A percentile compares a stretch with the other conserved stretches of the same genome.
Conservation (phyloP, 2,329 filamentous ascomycete species). For the Sclerotinia nivalis region DNA sequence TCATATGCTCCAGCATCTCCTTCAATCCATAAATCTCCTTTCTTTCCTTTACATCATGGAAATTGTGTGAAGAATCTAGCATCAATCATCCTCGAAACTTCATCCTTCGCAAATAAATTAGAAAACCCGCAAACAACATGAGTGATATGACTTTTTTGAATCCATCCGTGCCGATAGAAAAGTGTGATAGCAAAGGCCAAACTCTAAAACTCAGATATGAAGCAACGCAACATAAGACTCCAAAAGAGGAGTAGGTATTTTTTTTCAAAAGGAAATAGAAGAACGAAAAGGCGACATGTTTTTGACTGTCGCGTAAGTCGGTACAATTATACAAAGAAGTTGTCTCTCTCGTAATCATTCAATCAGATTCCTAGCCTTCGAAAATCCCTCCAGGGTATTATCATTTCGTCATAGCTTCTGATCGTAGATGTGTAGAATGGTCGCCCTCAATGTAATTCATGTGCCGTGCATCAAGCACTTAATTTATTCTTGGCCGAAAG, state of each 20-base stretch:
- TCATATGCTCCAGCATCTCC: slow-evolving; percentile 22
- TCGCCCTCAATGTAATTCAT: slow-evolving; percentile 34
- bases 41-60: slow-evolving; percentile 21
- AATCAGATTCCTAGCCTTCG: slow-evolving; percentile 40
- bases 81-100: slow-evolving; percentile 25
- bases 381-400: slow-evolving; percentile 38
- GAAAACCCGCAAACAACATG: slow-evolving; percentile 9
- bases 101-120: slow-evolving; percentile 20
- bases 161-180: slow-evolving; percentile 8
- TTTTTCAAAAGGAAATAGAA: slow-evolving; percentile 19
- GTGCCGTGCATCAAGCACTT: slow-evolving; percentile 32
- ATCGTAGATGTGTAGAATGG: slow-evolving; percentile 35
- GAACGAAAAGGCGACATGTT: slow-evolving; percentile 16
- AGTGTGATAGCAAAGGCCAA: slow-evolving; percentile 16
- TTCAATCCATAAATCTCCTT: slow-evolving; percentile 19
- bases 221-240: slow-evolving; percentile 22
- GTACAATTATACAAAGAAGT: slow-evolving; percentile 39
- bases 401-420: slow-evolving; percentile 34
- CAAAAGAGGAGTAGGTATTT: slow-evolving; percentile 22
- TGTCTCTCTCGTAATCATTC: slow-evolving; percentile 36
- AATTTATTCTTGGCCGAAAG: slow-evolving; percentile 54
- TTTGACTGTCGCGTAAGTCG: not conserved
- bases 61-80: slow-evolving; percentile 13
- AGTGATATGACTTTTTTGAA: slow-evolving; percentile 11
- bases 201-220: slow-evolving; percentile 23